Base-by-base conservation (phyloP, 345 rosid species). In the Salix dunnii region DNA sequence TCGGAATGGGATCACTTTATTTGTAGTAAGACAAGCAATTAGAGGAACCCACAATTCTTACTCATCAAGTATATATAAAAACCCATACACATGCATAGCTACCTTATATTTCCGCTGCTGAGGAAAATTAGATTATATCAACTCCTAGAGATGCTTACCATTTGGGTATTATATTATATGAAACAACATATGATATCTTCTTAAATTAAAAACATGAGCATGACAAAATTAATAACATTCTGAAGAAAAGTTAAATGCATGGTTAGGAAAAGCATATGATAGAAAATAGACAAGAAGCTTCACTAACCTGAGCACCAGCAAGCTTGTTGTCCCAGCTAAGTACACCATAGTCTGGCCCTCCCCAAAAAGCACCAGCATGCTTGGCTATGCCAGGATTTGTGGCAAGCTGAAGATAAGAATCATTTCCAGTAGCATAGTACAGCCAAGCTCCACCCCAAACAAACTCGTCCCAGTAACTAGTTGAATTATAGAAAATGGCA, bases 251-350 rank as follows among this genome's bases (percentile, higher is more conserved):
- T 67, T 23, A 53, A 67, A 18, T n/a, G 72, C 55, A 68, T 23
- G 42, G 55, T 38, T 25, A 36, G 67, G 23, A 5, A 13, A 43
- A 43, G 38, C 38, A 66, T 31, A 31, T 30, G 36, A 55, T 2
- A 51, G 30, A n/a, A 30, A 38, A 38, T 33, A 17, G 35, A 67
- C 14, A 27, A 38, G 48, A 76, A 75, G 31, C 55, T 38, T 18
- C 43, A 77, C 79, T 81, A 77, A 94, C 99, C 91, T 92, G 98
- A 75, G 95, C 95, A 73, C 96, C 99, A 13, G 98, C 78, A 77
- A 94, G 99, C 87, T 96, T 96, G 86, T 96, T 96, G 84, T 96
- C 99, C 99, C 99, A 96, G 84, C 93, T 92, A 85, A 92, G 89
- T 0, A 96, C 97, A 70, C 96, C 97, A 80, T 89, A 90, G 81